phyloP scores from a whole-genome alignment of 106 monocot genomes.

The Apostasia ramifera region DNA sequence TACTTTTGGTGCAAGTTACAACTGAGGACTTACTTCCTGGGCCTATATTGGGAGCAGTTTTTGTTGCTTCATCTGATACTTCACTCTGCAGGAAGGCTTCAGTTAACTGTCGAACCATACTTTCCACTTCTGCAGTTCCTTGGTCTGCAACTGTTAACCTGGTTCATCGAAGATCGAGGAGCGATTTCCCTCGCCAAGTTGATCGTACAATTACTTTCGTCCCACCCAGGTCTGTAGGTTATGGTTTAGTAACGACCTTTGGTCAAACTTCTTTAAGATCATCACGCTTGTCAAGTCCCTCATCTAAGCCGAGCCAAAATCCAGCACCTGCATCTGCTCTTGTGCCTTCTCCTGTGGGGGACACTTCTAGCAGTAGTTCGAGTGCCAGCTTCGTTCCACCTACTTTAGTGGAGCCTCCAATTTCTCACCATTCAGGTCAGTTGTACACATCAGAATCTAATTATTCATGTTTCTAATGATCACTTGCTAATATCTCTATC shows the following conservation, averaged over 20 bases:
- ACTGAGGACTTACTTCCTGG: conserved; percentile 15
- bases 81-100: conserved; percentile 18
- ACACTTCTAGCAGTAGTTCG: conserved; percentile 23
- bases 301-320: conserved; percentile 10
- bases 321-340: conserved; percentile 14
- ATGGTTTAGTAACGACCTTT: conserved; percentile 11
- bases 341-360: conserved; percentile 24
- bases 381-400: conserved; percentile 41
- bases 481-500: no score
- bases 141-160: conserved; percentile 15
- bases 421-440: conserved; percentile 55
- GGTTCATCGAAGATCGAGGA: conserved; percentile 14
- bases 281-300: conserved; percentile 14
- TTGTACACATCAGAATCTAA: not conserved
- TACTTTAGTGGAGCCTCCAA: conserved; percentile 42
- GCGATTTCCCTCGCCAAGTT: conserved; percentile 4
- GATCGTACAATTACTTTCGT: not conserved
- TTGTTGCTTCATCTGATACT: conserved; percentile 20
- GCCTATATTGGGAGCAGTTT: conserved; percentile 11
- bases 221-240: conserved; percentile 13
- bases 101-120: conserved; percentile 13
- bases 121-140: not conserved
- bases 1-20: conserved; percentile 17
- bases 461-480: no score
- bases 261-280: conserved; percentile 19